Percentiles rank a stretch among this genome's conserved stretches.
phyloP scores from a whole-genome alignment of 148 eudicot genomes.

The Silene latifolia region DNA sequence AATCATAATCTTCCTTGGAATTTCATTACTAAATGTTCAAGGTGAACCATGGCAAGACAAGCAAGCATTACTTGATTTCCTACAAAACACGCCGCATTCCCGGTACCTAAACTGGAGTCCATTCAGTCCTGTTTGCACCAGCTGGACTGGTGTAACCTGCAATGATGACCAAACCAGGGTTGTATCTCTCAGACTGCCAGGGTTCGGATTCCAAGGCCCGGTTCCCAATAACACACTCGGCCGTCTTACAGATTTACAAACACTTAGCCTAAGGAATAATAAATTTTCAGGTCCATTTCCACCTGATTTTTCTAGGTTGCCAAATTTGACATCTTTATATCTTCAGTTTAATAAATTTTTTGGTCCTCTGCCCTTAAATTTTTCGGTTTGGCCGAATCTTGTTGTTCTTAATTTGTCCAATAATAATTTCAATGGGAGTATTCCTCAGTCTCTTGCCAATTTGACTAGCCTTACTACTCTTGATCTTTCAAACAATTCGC shows the following conservation, averaged over 20 bases:
- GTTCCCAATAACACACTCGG: slow-evolving; percentile 49
- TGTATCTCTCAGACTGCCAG: slow-evolving; percentile 48
- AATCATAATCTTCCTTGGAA: slow-evolving; percentile 25
- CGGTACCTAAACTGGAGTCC: slow-evolving; percentile 48
- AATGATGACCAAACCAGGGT: slow-evolving; percentile 40
- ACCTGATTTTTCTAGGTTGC: slow-evolving; percentile 47
- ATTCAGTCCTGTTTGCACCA: slow-evolving; percentile 39
- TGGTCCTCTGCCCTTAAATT: slow-evolving; percentile 53
- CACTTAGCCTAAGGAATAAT: slow-evolving; percentile 60
- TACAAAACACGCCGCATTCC: slow-evolving; percentile 24
- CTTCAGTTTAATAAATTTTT: slow-evolving; percentile 48
- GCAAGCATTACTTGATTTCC: slow-evolving; percentile 53
- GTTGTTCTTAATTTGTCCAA: slow-evolving; percentile 49
- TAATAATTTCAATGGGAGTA: slow-evolving; percentile 58
- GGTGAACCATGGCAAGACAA: slow-evolving; percentile 55
- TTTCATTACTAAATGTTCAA: slow-evolving; percentile 20
- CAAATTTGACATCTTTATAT: slow-evolving; percentile 44
- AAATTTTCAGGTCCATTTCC: slow-evolving; percentile 53
- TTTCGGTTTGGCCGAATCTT: slow-evolving; percentile 51
- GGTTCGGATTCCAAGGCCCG: slow-evolving; percentile 41
- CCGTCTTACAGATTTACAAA: slow-evolving; percentile 44
- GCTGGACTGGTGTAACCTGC: slow-evolving; percentile 65
- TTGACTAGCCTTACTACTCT: slow-evolving; percentile 45
- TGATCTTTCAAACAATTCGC: slow-evolving; percentile 55
- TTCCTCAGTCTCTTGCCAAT: slow-evolving; percentile 49